These are phyloP conservation scores for Trichomonas vaginalis DNA, from an alignment of 208 protist genomes.

Conservation along the genomic window DNA sequence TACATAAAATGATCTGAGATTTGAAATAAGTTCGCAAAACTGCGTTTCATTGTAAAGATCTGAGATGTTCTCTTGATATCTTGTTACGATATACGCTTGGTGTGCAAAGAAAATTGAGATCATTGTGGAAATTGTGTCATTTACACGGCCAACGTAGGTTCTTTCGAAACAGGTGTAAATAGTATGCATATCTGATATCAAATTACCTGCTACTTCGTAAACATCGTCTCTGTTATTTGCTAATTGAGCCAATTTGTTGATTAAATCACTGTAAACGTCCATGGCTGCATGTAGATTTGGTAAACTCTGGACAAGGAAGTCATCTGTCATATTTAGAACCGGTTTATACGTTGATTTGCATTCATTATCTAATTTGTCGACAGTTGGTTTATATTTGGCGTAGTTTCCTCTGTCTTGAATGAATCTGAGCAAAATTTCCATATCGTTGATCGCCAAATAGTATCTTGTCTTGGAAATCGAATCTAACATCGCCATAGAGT, in stretches of 20 bases:
- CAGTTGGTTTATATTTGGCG: background rate
- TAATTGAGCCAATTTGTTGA: too few species aligned
- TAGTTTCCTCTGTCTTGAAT: background rate
- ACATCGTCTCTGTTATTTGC: too few species aligned
- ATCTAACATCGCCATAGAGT: background rate
- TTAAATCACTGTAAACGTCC: background rate
- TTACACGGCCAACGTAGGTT: too few species aligned
- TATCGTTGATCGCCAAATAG: background rate
- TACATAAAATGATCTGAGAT: background rate
- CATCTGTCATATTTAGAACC: background rate
- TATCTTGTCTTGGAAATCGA: background rate
- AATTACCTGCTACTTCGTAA: too few species aligned
- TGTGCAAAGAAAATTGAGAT: too few species aligned
- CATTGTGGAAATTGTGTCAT: too few species aligned
- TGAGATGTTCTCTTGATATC: too few species aligned
- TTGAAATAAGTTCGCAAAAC: background rate
- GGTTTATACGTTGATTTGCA: background rate
- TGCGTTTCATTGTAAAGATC: background rate
- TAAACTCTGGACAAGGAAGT: background rate
- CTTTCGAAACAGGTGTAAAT: too few species aligned
- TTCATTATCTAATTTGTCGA: background rate
- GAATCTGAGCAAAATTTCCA: background rate
- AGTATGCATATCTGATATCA: too few species aligned
- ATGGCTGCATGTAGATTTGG: background rate
- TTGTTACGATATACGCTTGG: too few species aligned